Evolutionary conservation across 2,329 filamentous ascomycete species (phyloP).

Genomic region (Alternaria postmessia): DNA sequence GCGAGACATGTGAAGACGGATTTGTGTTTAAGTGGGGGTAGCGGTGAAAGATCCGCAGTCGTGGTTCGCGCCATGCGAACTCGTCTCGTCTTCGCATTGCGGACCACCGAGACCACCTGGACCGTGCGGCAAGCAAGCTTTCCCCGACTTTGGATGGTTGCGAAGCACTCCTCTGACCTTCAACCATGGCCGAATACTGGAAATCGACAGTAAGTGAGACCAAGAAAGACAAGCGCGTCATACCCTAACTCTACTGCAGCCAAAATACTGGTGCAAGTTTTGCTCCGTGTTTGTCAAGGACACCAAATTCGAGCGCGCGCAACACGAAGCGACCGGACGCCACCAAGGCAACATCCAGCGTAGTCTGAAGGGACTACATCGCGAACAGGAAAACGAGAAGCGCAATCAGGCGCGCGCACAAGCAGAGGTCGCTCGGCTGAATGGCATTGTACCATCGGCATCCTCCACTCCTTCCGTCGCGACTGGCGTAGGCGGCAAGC

Average conservation of each 20-base stretch:
- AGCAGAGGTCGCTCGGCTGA: conserved; percentile 84
- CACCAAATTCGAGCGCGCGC: conserved; percentile 85
- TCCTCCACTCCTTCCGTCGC: conserved; percentile 43
- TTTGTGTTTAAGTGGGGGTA: not conserved
- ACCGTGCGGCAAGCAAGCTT: conserved; percentile 7
- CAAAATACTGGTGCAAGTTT: conserved; percentile 98
- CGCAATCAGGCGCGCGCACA: conserved; percentile 83
- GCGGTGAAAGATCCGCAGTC: not conserved
- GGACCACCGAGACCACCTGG: conserved; percentile 12
- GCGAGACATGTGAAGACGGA: not conserved
- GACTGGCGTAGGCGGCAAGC: conserved; percentile 32
- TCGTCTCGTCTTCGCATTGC: not conserved
- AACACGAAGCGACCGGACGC: conserved; percentile 86
- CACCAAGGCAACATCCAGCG: conserved; percentile 89
- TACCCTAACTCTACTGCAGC: conserved; percentile 53
- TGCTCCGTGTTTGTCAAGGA: conserved; percentile 91
- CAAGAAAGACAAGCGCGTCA: not conserved
- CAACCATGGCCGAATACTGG: conserved; percentile 93
- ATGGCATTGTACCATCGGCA: conserved; percentile 71
- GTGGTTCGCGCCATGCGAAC: not conserved
- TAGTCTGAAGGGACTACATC: conserved; percentile 87
- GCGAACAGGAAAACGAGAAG: conserved; percentile 79
- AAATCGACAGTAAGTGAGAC: conserved; percentile 76
- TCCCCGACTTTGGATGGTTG: conserved; percentile 1
- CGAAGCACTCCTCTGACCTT: not conserved